Conservation (phyloP, 164 flowering plant genomes). For the Sedum album region DNA sequence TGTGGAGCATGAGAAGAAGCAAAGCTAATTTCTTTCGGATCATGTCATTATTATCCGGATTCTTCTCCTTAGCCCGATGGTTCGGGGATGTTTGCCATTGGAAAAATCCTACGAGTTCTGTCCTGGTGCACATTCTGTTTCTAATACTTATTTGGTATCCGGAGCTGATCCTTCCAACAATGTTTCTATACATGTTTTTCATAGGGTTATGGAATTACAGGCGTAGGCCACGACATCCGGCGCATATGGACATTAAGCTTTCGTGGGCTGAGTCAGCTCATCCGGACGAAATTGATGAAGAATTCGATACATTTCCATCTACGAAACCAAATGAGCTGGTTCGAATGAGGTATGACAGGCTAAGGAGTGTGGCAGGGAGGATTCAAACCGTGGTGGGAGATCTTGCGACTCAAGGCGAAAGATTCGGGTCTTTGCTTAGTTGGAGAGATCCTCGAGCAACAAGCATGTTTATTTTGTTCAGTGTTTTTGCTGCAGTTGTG, state of each 20-base stretch:
- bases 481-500: slow-evolving; percentile 14
- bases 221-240: slow-evolving; percentile 20
- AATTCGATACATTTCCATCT: slow-evolving; percentile 22
- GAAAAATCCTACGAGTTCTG: slow-evolving; percentile 24
- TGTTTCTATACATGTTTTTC: slow-evolving; percentile 24
- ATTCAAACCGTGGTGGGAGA: slow-evolving; percentile 25
- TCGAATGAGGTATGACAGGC: slow-evolving; percentile 23
- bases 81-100: slow-evolving; percentile 25
- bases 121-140: slow-evolving; percentile 25
- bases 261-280: slow-evolving; percentile 24
- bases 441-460: slow-evolving; percentile 23
- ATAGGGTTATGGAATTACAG: slow-evolving; percentile 28
- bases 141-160: slow-evolving; percentile 23
- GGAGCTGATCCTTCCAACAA: slow-evolving; percentile 26
- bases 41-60: slow-evolving; percentile 16
- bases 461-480: slow-evolving; percentile 13
- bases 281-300: slow-evolving; percentile 23
- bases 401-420: slow-evolving; percentile 26
- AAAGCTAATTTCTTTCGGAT: slow-evolving; percentile 26
- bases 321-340: slow-evolving; percentile 16
- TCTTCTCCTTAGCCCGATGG: slow-evolving; percentile 19
- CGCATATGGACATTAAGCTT: slow-evolving; percentile 21
- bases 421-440: slow-evolving; percentile 19
- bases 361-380: slow-evolving; percentile 23
- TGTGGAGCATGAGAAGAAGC: slow-evolving; percentile 32